Conservation (phyloP, 345 rosid species). For the Iberis pinnata region DNA sequence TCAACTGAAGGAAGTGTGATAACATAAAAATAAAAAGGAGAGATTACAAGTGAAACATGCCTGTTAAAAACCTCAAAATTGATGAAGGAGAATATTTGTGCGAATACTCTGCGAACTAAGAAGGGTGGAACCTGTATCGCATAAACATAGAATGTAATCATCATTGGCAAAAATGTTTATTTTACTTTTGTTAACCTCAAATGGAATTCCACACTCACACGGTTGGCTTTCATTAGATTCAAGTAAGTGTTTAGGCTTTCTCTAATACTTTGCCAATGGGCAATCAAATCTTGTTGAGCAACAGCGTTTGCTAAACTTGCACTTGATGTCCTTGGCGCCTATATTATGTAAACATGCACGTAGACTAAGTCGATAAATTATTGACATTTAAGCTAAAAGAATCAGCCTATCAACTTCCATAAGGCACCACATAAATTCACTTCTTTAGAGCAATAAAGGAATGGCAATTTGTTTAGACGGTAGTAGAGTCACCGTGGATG, state of each 20-base stretch:
- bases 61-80: constrained; percentile 81
- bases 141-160: constrained; percentile 24
- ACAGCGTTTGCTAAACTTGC: constrained; percentile 58
- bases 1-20: no score
- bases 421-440: no score
- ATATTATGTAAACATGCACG: constrained; percentile 21
- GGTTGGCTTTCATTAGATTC: constrained; percentile 67
- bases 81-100: constrained; percentile 93
- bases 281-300: constrained; percentile 97
- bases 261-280: constrained; percentile 97
- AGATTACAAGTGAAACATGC: no score
- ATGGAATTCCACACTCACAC: constrained; percentile 75
- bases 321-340: constrained; percentile 95
- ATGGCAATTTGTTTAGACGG: no score
- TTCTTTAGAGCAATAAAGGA: no score
- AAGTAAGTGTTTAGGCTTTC: no score
- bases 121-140: constrained; percentile 81
- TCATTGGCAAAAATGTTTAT: neutral
- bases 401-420: no score
- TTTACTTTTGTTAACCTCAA: no score
- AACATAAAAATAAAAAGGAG: no score
- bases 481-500: no score
- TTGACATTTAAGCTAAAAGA: no score
- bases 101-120: constrained; percentile 80
- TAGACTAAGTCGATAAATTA: no score